Evolutionary conservation across 2,329 filamentous ascomycete genomes (phyloP).

Genomic region (Xylaria sp.): DNA sequence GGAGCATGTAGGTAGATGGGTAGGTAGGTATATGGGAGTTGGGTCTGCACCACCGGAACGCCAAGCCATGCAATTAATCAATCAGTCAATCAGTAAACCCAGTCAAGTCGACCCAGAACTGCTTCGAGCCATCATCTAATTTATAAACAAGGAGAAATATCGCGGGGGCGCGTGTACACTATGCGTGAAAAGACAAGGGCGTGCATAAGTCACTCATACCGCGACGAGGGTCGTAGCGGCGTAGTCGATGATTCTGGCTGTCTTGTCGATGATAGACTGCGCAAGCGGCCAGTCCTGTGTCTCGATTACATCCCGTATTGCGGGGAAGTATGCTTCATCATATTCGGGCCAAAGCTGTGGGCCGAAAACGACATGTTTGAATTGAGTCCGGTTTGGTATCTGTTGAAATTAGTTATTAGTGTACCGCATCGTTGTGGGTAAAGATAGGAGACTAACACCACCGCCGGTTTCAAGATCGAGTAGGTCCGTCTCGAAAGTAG

Average conservation of each 20-base stretch:
- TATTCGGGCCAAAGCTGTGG: conserved; percentile 81
- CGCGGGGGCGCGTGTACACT: neutral
- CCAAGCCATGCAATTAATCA: conserved; percentile 13
- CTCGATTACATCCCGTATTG: conserved; percentile 83
- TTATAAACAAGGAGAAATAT: conserved; percentile 34
- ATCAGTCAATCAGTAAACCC: conserved; percentile 3
- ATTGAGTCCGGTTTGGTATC: conserved; percentile 89
- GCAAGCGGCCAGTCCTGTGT: conserved; percentile 76
- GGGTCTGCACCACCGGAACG: conserved; percentile 5
- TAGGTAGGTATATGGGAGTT: too few species aligned
- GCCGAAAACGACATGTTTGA: conserved; percentile 91
- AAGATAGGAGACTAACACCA: conserved; percentile 70
- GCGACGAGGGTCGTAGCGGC: conserved; percentile 42
- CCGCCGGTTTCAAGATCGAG: conserved; percentile 78
- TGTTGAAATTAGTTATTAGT: conserved; percentile 49
- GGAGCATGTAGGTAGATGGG: neutral
- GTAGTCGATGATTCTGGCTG: conserved; percentile 69
- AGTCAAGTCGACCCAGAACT: neutral
- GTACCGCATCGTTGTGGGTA: conserved; percentile 3
- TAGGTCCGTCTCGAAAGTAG: conserved; percentile 82
- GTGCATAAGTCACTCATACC: neutral
- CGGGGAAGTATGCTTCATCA: conserved; percentile 78
- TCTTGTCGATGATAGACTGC: conserved; percentile 75
- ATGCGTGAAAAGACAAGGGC: neutral
- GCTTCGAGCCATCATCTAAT: conserved; percentile 11